Evolutionary conservation across 352 stramenopile species (phyloP).

Genomic region (Phytophthora fragariae): DNA sequence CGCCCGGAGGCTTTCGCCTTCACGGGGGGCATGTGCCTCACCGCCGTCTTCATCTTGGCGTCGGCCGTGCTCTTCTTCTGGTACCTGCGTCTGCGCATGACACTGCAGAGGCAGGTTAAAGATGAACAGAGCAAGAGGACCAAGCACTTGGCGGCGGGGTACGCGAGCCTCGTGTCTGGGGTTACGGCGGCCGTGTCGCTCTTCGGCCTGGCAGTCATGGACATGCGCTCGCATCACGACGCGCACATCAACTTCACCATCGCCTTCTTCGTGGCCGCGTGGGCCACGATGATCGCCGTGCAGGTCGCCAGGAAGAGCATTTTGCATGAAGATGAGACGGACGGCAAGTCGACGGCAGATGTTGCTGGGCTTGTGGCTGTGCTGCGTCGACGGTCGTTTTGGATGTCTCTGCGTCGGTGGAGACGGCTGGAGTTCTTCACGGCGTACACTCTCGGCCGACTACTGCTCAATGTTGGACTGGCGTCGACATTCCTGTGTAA

Average conservation of each 20-base stretch:
- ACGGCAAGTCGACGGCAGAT: conserved; percentile 19
- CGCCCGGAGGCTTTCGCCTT: conserved; percentile 74
- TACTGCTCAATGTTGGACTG: conserved; percentile 62
- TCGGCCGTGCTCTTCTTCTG: conserved; percentile 71
- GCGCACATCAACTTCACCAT: conserved; percentile 78
- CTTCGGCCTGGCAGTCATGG: conserved; percentile 70
- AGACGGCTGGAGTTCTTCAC: conserved; percentile 56
- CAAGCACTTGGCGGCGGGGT: conserved; percentile 14
- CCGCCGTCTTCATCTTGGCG: conserved; percentile 74
- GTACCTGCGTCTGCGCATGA: conserved; percentile 65
- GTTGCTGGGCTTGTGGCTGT: conserved; percentile 15
- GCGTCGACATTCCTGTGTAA: conserved; percentile 73
- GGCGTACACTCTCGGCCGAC: conserved; percentile 56
- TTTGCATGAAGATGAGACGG: conserved; percentile 42
- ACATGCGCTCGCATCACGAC: conserved; percentile 82
- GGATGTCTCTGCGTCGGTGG: conserved; percentile 55
- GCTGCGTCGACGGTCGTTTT: conserved; percentile 37
- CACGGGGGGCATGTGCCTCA: conserved; percentile 81
- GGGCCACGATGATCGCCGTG: conserved; percentile 68
- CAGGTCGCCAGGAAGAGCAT: conserved; percentile 59
- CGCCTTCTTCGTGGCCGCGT: conserved; percentile 79
- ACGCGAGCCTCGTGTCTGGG: conserved; percentile 44
- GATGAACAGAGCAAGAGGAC: not conserved
- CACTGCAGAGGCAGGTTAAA: conserved; percentile 1
- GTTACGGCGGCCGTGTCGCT: conserved; percentile 53